Base-by-base conservation (phyloP, 805 yeast genomes). In the Isabelozyma rhagii region DNA sequence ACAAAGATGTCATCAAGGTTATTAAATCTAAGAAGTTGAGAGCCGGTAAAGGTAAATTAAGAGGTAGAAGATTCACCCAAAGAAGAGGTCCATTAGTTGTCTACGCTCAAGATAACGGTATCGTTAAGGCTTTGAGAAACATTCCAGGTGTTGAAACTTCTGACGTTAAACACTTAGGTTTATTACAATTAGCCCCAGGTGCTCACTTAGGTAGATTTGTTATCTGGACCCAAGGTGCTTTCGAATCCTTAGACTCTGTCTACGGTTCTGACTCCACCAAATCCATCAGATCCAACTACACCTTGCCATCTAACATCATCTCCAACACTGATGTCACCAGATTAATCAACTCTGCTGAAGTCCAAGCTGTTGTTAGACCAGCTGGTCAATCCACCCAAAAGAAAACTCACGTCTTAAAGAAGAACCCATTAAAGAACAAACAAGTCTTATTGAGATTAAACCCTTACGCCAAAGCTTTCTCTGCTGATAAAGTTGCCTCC, bases 41-140 rank as follows among this genome's bases (percentile, higher is more conserved):
- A 83, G 97, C 99, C 68, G 99, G 99, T 85, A 90, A 93, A 86
- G 99, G 99, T 88, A 94, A 94, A 84, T 81, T 90, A 82, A 91
- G 99, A 87, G 96, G 96, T 83, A 91, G 99, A 84, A 92, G 99
- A 84, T 88, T 83, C 87, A 89, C 97, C 70, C 99, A 94, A 83
- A 92, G 98, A 86, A 89, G 94, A 80, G 99, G 99, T 78, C 99
- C 99, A 74, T 88, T 94, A 74, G 96, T 94, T 65, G 97, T 94
- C 79, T 94, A 92, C 90, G 86, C 89, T 72, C 82, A 92, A 81
- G 97, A 96, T 87, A 89, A 92, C 75, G 98, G 98, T 83, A 71
- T 94, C 55, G 96, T 87, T 75, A 89, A 90, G 85, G 99, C 99
- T 60, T 90, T 94, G 86, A 92, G 98, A 89, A 94, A 94, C 89